Evolutionary conservation across 2,329 filamentous ascomycete species (phyloP).

Genomic region (Penicillium sp.): DNA sequence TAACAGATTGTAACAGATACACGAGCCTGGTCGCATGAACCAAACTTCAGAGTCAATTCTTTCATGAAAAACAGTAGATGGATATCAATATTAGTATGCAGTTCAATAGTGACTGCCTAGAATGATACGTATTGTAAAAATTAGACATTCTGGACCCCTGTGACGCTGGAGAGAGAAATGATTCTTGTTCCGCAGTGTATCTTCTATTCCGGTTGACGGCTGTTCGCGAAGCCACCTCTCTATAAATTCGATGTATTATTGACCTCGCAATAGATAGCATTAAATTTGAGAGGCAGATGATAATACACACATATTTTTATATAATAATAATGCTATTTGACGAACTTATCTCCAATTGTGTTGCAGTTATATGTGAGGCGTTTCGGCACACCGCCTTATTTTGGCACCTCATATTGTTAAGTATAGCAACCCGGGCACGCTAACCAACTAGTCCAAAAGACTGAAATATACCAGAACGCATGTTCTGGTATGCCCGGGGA

Average conservation of each 20-base stretch:
- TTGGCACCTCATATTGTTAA: too few species aligned
- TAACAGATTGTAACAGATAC: too few species aligned
- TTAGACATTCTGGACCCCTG: neutral
- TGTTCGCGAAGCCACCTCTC: neutral
- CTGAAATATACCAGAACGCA: too few species aligned
- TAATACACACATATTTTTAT: neutral
- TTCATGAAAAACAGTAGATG: neutral
- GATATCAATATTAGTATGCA: neutral
- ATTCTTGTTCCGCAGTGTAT: neutral
- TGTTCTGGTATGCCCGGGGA: too few species aligned
- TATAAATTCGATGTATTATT: slow-evolving; percentile 1
- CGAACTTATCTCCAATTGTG: too few species aligned
- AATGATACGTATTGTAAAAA: neutral
- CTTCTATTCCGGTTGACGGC: neutral
- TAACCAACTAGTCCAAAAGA: too few species aligned
- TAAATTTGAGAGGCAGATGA: too few species aligned
- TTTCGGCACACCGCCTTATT: too few species aligned
- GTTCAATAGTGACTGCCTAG: neutral
- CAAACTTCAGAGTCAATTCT: too few species aligned
- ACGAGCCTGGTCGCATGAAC: too few species aligned
- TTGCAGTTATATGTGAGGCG: too few species aligned
- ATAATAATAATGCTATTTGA: neutral
- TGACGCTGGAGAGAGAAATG: neutral
- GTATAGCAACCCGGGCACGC: too few species aligned
- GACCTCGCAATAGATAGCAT: neutral